A percentile compares a stretch with the other conserved stretches of the same genome.
phyloP scores from a whole-genome alignment of 164 flowering plant species.

The Akebia trifoliata region DNA sequence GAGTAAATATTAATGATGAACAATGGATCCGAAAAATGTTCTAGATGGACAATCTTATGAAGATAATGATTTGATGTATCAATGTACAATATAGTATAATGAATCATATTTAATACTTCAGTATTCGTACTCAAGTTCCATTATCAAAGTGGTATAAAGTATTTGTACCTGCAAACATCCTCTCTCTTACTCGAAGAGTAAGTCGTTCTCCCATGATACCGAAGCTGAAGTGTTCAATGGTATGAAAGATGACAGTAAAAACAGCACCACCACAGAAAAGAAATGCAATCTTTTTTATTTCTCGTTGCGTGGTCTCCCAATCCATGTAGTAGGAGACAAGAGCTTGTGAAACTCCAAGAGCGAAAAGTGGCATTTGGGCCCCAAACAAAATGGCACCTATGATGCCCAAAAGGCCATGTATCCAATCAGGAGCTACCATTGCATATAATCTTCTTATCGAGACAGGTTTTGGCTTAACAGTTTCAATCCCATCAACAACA shows the following conservation, averaged over 20 bases:
- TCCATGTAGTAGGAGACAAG: slow-evolving; percentile 85
- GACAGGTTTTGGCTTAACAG: slow-evolving; percentile 27
- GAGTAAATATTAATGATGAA: too few species aligned
- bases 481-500: slow-evolving; percentile 42
- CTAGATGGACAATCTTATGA: too few species aligned
- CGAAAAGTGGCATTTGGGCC: slow-evolving; percentile 90
- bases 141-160: neutral
- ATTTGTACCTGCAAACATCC: slow-evolving; percentile 73
- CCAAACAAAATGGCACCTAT: slow-evolving; percentile 64
- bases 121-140: too few species aligned
- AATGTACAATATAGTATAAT: too few species aligned
- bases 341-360: slow-evolving; percentile 88
- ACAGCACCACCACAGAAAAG: slow-evolving; percentile 72
- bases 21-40: too few species aligned
- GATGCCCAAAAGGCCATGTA: slow-evolving; percentile 57
- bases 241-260: slow-evolving; percentile 53
- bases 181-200: slow-evolving; percentile 81
- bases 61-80: too few species aligned
- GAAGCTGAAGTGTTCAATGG: slow-evolving; percentile 63
- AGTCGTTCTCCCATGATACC: slow-evolving; percentile 95
- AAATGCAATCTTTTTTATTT: slow-evolving; percentile 62
- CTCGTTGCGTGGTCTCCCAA: slow-evolving; percentile 77
- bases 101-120: too few species aligned
- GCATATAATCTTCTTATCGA: slow-evolving; percentile 61
- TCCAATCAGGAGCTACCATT: slow-evolving; percentile 83